A percentile compares a stretch with the other conserved stretches of the same genome.
Evolutionary conservation across 192 early-diverging fungal species (phyloP).

Genomic region (Coemansia sp.): DNA sequence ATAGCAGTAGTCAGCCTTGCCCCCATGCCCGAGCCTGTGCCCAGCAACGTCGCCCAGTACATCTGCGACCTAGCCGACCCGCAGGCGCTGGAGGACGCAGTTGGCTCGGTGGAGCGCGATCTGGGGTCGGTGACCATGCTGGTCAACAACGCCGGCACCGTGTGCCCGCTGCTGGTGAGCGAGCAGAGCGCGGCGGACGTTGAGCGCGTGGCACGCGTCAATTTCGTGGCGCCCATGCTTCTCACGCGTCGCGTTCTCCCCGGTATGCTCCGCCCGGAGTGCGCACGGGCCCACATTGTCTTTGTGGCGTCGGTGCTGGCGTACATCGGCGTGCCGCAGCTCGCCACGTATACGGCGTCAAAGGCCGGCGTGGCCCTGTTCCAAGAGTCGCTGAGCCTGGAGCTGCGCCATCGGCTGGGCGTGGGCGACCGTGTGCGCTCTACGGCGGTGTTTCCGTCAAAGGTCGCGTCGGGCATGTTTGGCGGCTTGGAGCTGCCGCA

Average conservation of each 20-base stretch:
- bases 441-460: slow-evolving; percentile 66
- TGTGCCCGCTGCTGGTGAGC: slow-evolving; percentile 57
- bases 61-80: slow-evolving; percentile 35
- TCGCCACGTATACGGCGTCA: slow-evolving; percentile 74
- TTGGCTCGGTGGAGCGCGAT: slow-evolving; percentile 28
- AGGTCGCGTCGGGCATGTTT: slow-evolving; percentile 75
- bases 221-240: slow-evolving; percentile 69
- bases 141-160: slow-evolving; percentile 80
- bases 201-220: slow-evolving; percentile 62
- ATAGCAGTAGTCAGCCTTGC: slow-evolving; percentile 40
- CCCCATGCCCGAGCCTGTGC: slow-evolving; percentile 8
- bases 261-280: slow-evolving; percentile 59
- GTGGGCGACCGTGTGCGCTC: slow-evolving; percentile 58
- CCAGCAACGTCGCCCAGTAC: slow-evolving; percentile 19
- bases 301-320: slow-evolving; percentile 31
- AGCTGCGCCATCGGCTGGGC: slow-evolving; percentile 57
- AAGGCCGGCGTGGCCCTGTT: slow-evolving; percentile 72
- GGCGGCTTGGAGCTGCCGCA: slow-evolving; percentile 57
- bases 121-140: slow-evolving; percentile 74
- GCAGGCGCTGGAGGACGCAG: slow-evolving; percentile 4
- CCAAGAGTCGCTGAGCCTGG: slow-evolving; percentile 74
- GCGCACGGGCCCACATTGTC: slow-evolving; percentile 69
- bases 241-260: slow-evolving; percentile 69
- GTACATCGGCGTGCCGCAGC: slow-evolving; percentile 52
- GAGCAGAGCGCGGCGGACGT: slow-evolving; percentile 63